Evolutionary conservation across 2,329 filamentous ascomycete species (phyloP), one percentile per base, ranked within the genome.

Genomic region (Cadophora gregata): DNA sequence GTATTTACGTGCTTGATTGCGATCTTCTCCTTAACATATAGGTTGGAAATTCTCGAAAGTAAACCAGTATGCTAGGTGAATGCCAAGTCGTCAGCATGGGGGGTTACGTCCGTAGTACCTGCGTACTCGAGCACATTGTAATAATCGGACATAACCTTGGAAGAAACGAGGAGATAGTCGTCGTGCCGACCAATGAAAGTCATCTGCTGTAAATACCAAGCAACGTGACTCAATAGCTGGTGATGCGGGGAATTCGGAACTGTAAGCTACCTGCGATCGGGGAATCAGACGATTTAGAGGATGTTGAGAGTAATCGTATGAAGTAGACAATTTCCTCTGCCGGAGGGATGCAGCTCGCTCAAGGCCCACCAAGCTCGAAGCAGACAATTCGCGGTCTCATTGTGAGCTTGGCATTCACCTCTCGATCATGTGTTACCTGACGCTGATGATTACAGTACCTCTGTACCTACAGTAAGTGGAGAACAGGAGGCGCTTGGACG

Each of bases 41-140:
- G 8, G 12, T 31, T 7, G 21, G 31, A 38, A 21, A 2, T 33
- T 12, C 24, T 19, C 21, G n/a, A n/a, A 38, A 58, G 21, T 21
- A 5, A 38, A 19, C 9, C 10, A 8, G 27, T n/a, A 21, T 38
- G 42, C 19, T 38, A 10, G 9, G 8, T 14, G 21, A 21, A 27
- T 25, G 19, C 10, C 3, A 38, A 31, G n/a, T 6, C 16, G 38
- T 48, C 25, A 47, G 25, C 38, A 48, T 47, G 16, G 31, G 38
- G 38, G 38, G 24, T 4, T 47, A 60, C 36, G 58, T 60, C 58
- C 58, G 58, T 60, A 60, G 3, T 27, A 24, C 19, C n/a, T n/a
- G n/a, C 47, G 3, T 27, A 2, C 1, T 42, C 38, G 14, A 42
- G 10, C 19, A 42, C 5, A 3, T 38, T 16, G 38, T 42, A 14